Base-by-base conservation (phyloP, 2,329 filamentous ascomycete species). In the Colletotrichum navitas region DNA sequence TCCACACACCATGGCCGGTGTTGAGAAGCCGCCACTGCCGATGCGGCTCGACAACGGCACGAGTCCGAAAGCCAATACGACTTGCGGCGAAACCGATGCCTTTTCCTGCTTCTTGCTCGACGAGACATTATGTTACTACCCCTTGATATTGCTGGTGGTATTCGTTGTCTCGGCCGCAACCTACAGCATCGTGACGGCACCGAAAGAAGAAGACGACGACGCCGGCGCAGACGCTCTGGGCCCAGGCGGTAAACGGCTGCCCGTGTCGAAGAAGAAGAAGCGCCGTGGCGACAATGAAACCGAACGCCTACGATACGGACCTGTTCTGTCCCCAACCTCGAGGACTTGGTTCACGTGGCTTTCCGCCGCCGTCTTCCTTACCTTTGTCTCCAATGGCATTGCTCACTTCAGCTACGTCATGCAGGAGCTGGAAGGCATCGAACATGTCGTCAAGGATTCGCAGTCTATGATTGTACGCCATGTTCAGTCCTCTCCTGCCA, bases 241-340 rank as follows among this genome's bases (percentile, higher is more conserved):
- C n/a, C 94, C 95, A 1, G 95, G 94, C 67, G 95, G 95, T 75
- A 95, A 97, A 80, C 94, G 94, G 43, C 85, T 98, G 65, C 94
- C 94, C n/a, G 79, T 85, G 61, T 88, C 86, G 71, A 92, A 90
- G 79, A 89, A 85, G 69, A 85, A 84, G 79, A 83, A 85, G 82
- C 80, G 87, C 79, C 79, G 71, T 41, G 66, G 54, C 52, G 64
- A 66, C 32, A 68, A 72, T 12, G 62, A 74, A 24, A 81, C 80
- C 75, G 84, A 82, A 77, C 77, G 59, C 66, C 59, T 36, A 59
- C 66, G 65, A 60, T 76, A 81, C 78, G 84, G 82, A 76, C 82
- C 80, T 74, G 81, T 79, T 62, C 79, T 76, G 78, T 85, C 79
- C 36, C 87, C 85, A n/a, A 84, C 86, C 58, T 86, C 90, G 75